A percentile compares a stretch with the other conserved stretches of the same genome.
These are phyloP conservation scores for Dendryphion nanum DNA, from an alignment of 2,329 filamentous ascomycete species.

Conservation along the genomic window DNA sequence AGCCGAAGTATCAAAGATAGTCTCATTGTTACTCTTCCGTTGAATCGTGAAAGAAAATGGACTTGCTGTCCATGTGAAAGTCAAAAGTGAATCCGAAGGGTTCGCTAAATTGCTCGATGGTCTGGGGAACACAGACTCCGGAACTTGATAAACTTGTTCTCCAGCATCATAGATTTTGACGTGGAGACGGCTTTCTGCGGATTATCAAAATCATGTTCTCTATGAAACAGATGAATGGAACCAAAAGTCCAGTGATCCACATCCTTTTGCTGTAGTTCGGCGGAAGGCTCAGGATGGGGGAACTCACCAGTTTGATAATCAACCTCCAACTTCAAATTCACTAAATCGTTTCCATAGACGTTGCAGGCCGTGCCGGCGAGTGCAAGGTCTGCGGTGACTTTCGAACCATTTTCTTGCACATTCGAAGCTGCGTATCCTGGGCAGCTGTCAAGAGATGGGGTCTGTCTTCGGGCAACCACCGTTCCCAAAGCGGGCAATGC, in stretches of 20 bases:
- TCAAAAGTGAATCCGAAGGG: conserved; percentile 45
- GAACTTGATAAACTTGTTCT: conserved; percentile 71
- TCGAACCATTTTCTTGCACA: conserved; percentile 51
- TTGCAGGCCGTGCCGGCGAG: conserved; percentile 67
- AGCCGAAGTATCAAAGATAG: conserved; percentile 69
- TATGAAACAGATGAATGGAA: conserved; percentile 1
- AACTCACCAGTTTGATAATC: conserved; percentile 59
- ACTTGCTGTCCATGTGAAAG: conserved; percentile 53
- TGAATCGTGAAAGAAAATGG: conserved; percentile 68
- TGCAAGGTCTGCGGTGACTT: conserved; percentile 65
- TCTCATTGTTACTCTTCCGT: conserved; percentile 55
- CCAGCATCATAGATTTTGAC: conserved; percentile 69
- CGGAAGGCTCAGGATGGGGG: conserved; percentile 61
- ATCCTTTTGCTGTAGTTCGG: too few species aligned
- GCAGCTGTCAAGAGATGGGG: conserved; percentile 43
- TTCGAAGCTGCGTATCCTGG: conserved; percentile 67
- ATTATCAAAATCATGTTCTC: neutral
- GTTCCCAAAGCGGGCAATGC: too few species aligned
- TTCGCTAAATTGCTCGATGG: conserved; percentile 42
- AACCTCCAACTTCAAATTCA: conserved; percentile 55
- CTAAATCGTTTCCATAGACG: conserved; percentile 57
- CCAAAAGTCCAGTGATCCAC: conserved; percentile 53
- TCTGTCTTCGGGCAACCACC: neutral
- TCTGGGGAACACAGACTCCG: conserved; percentile 64
- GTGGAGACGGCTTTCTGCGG: conserved; percentile 62